phyloP scores from a whole-genome alignment of 306 rosid genomes.

The Cucumis melo region DNA sequence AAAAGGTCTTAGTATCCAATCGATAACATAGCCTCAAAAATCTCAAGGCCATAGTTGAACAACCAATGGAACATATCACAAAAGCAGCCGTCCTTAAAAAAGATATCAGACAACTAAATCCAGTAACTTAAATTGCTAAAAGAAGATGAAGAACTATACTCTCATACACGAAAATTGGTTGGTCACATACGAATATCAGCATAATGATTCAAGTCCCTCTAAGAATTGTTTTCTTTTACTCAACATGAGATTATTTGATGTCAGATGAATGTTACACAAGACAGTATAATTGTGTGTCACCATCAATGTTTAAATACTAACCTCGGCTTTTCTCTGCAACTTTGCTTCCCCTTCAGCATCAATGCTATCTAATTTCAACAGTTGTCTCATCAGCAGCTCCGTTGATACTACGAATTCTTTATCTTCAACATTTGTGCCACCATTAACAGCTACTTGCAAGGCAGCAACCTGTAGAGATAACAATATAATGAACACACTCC shows the following conservation, averaged over 20 bases:
- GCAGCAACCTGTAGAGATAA: conserved; percentile 43
- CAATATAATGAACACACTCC: not conserved
- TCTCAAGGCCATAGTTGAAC: not conserved
- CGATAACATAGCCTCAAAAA: not conserved
- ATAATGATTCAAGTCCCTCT: not conserved
- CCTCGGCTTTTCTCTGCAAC: conserved; percentile 83
- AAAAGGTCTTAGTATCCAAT: not conserved
- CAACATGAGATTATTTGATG: not conserved
- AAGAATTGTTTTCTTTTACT: not conserved
- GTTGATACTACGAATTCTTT: conserved; percentile 49
- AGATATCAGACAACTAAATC: not conserved
- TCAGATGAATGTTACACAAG: not conserved
- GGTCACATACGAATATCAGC: not conserved
- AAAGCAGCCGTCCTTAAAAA: not conserved
- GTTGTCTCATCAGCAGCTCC: conserved; percentile 78
- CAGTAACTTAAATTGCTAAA: not conserved
- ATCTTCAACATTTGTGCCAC: conserved; percentile 62
- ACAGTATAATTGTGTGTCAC: not conserved
- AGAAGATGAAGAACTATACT: not conserved
- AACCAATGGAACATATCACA: not conserved
- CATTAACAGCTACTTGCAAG: conserved; percentile 50
- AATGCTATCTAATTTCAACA: conserved; percentile 71
- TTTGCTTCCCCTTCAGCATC: conserved; percentile 80
- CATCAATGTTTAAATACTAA: conserved; percentile 11
- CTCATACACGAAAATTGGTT: not conserved